These are phyloP conservation scores for Vaccinium darrowii DNA, from an alignment of 148 eudicot species.

Conservation along the genomic window DNA sequence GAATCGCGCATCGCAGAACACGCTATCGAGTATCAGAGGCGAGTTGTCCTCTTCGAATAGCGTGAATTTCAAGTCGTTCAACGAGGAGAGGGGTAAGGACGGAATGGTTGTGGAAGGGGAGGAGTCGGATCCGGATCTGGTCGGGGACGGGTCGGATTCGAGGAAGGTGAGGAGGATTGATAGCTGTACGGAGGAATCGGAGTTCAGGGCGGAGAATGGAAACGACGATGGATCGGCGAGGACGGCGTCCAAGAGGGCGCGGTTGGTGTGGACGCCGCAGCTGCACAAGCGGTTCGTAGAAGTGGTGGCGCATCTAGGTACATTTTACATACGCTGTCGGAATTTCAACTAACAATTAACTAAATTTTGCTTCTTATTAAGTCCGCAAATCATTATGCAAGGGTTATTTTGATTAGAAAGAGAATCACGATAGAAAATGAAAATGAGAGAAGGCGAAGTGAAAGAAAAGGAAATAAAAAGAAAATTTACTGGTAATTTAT, in stretches of 20 bases:
- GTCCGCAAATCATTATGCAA: too few species aligned
- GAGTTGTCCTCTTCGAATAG: conserved; percentile 11
- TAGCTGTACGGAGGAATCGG: conserved; percentile 21
- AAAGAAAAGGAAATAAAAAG: too few species aligned
- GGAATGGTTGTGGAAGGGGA: conserved; percentile 15
- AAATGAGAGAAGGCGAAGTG: too few species aligned
- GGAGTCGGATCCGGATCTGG: conserved; percentile 41
- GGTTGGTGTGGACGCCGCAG: conserved; percentile 96
- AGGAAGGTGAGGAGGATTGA: conserved; percentile 35
- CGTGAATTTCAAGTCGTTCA: conserved; percentile 27
- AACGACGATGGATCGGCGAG: conserved; percentile 33
- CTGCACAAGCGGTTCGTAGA: conserved; percentile 90
- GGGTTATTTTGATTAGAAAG: too few species aligned
- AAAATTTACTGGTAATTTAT: too few species aligned
- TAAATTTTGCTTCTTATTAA: too few species aligned
- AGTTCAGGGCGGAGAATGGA: conserved; percentile 19
- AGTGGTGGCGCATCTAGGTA: conserved; percentile 75
- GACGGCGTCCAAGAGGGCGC: conserved; percentile 50
- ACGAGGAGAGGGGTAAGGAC: conserved; percentile 13
- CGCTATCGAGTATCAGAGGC: conserved; percentile 38
- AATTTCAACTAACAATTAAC: too few species aligned
- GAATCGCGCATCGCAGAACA: conserved; percentile 49
- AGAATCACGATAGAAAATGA: too few species aligned
- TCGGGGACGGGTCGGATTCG: conserved; percentile 30
- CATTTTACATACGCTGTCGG: neutral